A percentile compares a stretch with the other conserved stretches of the same genome.
Evolutionary conservation across 495 filamentous ascomycete species (phyloP).

Genomic region (Penicillium desertorum): DNA sequence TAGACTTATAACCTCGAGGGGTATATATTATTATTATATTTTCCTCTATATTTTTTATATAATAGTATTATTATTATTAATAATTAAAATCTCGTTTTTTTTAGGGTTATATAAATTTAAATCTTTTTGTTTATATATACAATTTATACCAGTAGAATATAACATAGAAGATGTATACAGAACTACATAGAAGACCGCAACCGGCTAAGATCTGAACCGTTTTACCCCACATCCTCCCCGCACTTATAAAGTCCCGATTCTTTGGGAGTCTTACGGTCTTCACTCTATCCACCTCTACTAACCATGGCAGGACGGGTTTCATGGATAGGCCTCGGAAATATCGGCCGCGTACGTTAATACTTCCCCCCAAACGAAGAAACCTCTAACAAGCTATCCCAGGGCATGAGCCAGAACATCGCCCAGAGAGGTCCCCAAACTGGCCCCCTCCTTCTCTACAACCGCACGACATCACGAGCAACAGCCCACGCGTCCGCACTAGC

Average conservation of each 20-base stretch:
- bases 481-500: conserved; percentile 57
- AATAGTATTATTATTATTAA: no score
- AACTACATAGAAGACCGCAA: not conserved
- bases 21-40: no score
- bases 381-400: conserved; percentile 48
- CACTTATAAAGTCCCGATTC: conserved; percentile 11
- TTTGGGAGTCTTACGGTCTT: not conserved
- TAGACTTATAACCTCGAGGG: no score
- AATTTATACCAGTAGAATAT: no score
- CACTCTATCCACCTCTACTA: not conserved
- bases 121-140: no score
- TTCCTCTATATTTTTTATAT: no score
- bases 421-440: conserved; percentile 68
- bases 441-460: conserved; percentile 78
- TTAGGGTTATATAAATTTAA: no score
- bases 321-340: conserved; percentile 90
- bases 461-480: conserved; percentile 59
- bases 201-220: conserved; percentile 25
- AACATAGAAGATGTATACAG: no score
- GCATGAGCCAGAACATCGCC: conserved; percentile 82
- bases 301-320: conserved; percentile 41
- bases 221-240: conserved; percentile 25
- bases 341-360: conserved; percentile 69
- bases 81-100: no score
- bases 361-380: conserved; percentile 9